Percentiles rank a stretch among this genome's conserved stretches.
Conservation (phyloP, 345 rosid genomes). For the Zanthoxylum bungeanum region DNA sequence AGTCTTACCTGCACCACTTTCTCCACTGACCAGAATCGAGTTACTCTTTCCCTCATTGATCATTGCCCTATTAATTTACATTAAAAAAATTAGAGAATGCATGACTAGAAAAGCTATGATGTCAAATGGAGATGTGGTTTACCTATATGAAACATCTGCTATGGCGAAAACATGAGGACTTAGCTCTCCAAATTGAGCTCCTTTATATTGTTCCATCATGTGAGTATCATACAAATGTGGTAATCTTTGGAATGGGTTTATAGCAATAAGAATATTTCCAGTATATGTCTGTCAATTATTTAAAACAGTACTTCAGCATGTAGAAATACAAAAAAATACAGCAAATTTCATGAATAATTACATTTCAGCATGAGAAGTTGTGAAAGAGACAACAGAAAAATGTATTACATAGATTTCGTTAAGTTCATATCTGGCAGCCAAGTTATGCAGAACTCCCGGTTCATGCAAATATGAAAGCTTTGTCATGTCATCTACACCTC, state of each 20-base stretch:
- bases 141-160: constrained; percentile 99
- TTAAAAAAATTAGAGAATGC: constrained; percentile 26
- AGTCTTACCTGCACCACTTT: constrained; percentile 99
- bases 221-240: constrained; percentile 98
- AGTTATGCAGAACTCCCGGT: constrained; percentile 92
- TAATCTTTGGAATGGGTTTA: constrained; percentile 98
- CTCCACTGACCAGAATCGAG: constrained; percentile 99
- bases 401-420: constrained; percentile 91
- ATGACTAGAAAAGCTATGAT: constrained; percentile 12
- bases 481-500: constrained; percentile 99
- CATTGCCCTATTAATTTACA: constrained; percentile 71
- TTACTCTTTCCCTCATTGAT: constrained; percentile 98
- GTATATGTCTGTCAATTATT: constrained; percentile 77
- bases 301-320: constrained; percentile 14
- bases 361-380: constrained; percentile 7
- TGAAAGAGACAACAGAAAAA: constrained; percentile 15
- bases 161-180: constrained; percentile 99
- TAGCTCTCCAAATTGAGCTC: constrained; percentile 95
- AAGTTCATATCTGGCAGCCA: constrained; percentile 95
- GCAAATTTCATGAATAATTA: constrained; percentile 13
- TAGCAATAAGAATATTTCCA: constrained; percentile 95
- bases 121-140: constrained; percentile 18
- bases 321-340: constrained; percentile 3
- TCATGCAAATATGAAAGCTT: constrained; percentile 98
- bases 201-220: constrained; percentile 99